Evolutionary conservation across 805 yeast genomes (phyloP).

Genomic region (Lipomyces yamadae): DNA sequence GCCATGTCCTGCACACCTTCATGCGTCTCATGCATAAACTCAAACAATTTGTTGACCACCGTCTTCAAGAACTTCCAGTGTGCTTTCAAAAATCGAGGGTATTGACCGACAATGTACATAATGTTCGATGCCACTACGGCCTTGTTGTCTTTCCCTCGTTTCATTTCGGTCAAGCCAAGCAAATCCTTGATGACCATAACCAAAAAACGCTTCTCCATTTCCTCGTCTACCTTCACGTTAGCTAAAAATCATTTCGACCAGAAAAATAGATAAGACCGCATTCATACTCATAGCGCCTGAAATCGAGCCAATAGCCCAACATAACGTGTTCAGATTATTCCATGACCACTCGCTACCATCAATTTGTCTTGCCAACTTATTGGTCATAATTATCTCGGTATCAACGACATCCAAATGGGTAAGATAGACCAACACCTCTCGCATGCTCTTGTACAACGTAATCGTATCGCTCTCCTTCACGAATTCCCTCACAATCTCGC

Average conservation of each 20-base stretch:
- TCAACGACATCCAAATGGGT: constrained; percentile 95
- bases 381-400: constrained; percentile 91
- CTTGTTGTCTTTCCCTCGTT: constrained; percentile 95
- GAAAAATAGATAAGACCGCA: neutral
- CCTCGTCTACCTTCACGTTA: constrained; percentile 57
- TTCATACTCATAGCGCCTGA: constrained; percentile 85
- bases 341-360: constrained; percentile 99
- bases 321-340: constrained; percentile 94
- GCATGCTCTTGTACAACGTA: constrained; percentile 90
- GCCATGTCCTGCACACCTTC: constrained; percentile 63
- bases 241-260: neutral
- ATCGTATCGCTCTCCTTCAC: constrained; percentile 97
- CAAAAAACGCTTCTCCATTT: constrained; percentile 91
- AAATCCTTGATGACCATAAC: constrained; percentile 93
- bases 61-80: constrained; percentile 98
- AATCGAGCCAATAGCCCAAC: constrained; percentile 99
- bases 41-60: constrained; percentile 92
- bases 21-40: constrained; percentile 99
- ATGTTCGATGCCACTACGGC: constrained; percentile 99
- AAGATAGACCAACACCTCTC: constrained; percentile 91
- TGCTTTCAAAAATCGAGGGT: constrained; percentile 94
- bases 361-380: constrained; percentile 86
- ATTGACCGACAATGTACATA: constrained; percentile 99
- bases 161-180: constrained; percentile 89
- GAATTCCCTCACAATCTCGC: constrained; percentile 96